Base-by-base conservation (phyloP, 2,329 filamentous ascomycete species). In the Malbranchea cinnamomea region DNA sequence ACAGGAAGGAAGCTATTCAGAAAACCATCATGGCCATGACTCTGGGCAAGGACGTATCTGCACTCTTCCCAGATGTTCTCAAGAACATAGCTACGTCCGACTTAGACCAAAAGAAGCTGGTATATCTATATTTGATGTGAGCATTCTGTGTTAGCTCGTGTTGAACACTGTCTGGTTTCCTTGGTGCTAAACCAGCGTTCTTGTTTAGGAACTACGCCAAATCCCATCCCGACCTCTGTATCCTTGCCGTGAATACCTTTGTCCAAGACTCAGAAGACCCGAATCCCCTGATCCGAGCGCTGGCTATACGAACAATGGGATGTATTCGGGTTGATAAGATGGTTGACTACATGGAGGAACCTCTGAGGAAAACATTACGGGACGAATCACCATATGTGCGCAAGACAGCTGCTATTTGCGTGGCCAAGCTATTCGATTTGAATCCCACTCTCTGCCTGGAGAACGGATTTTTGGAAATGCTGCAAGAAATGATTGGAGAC, bases 21-120 rank as follows among this genome's bases (percentile, higher is more conserved):
- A 95, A 93, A 68, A 98, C 89, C 41, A 98, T 98, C 62, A 95
- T 95, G 85, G 85, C 89, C 53, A 98, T 98, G 89, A 98, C 89
- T 1, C 58, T 98, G 45, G 89, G 89, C 56, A 98, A 98, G 59
- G 89, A 98, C 60, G 89, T 98, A 36, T 98, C 89, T 31, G 81
- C 85, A 33, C 65, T 98, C 40, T 98, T 98, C 54, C 89, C 89
- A 2, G 89, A 98, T 52, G 89, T 98, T 19, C 65, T 98, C 41
- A 98, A 98, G 69, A 98, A 98, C 52, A 98, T 98, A 57, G 89
- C 89, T 35, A 98, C 89, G 1, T 66, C 61, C 26, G 89, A 98
- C 50, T 62, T 98, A 39, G 89, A 98, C 54, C 89, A 98, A 65
- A 98, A 98, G 72, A 98, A 98, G 67, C 78, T 98, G 42, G 89